Evolutionary conservation across 495 filamentous ascomycete species (phyloP), one percentile per base, ranked within the genome.

Genomic region (Pseudevernia furfuracea): DNA sequence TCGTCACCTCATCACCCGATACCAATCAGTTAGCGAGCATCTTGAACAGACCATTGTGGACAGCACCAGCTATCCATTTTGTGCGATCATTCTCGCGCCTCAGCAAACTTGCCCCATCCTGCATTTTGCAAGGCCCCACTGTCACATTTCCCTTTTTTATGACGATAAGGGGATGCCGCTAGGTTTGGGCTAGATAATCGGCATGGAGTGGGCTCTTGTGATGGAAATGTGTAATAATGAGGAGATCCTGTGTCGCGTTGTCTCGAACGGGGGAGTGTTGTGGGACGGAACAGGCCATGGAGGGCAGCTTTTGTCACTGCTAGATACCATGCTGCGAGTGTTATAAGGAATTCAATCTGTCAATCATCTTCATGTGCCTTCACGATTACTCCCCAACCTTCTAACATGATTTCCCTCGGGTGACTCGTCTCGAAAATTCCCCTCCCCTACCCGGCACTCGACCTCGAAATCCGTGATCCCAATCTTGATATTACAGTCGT

Each of bases 271-370:
- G 46, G n/a, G 41, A 56, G 36, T 41, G 21, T 19, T 37, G 28
- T 37, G 28, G n/a, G 39, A 43, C 28, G 52, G 30, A 48, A 46
- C 39, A n/a, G 28, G 34, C 59, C 28, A 23, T 46, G 44, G 11
- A 28, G n/a, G 32, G 39, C 38, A 36, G 37, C 25, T 43, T 30
- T 48, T 32, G 32, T 58, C 44, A 63, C 53, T 34, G 52, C 53
- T 58, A 63, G 61, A 63, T 37, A 63, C 61, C 61, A 63, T 63
- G 61, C 52, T 38, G 30, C 52, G 30, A 58, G 56, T 63, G 53
- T 57, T 21, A 48, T 56, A 58, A 23, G 4, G 61, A 58, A 58
- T 58, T 25, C 10, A 48, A 63, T 15, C 7, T 36, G 38, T 58
- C 43, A 28, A 46, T 58, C 28, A 21, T 58, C 28, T 3, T 46